Conservation (phyloP, 2,329 filamentous ascomycete species). For the Huntiella decipiens region DNA sequence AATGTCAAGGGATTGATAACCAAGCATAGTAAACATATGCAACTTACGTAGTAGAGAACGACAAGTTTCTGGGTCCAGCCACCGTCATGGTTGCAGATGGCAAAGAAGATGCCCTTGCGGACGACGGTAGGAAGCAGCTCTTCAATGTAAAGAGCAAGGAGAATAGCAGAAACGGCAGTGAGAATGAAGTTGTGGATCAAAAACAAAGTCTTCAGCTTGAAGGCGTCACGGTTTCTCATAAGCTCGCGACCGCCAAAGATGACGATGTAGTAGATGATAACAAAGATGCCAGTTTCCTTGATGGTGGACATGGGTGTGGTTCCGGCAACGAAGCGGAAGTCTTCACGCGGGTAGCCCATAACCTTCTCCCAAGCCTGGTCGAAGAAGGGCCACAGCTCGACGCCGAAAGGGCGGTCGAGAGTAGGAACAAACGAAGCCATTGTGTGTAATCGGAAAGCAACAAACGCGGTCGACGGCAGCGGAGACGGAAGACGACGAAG, state of each 20-base stretch:
- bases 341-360: slow-evolving; percentile 63
- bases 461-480: not conserved
- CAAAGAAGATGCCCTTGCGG: slow-evolving; percentile 66
- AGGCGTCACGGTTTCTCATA: slow-evolving; percentile 72
- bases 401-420: slow-evolving; percentile 78
- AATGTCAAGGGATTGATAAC: not conserved
- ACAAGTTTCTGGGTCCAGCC: slow-evolving; percentile 91
- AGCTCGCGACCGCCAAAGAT: slow-evolving; percentile 84
- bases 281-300: slow-evolving; percentile 59
- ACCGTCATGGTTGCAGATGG: slow-evolving; percentile 64
- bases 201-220: slow-evolving; percentile 75
- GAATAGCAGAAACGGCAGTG: slow-evolving; percentile 61
- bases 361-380: slow-evolving; percentile 62
- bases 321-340: slow-evolving; percentile 69
- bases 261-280: slow-evolving; percentile 77
- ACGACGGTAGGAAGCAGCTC: slow-evolving; percentile 71
- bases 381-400: slow-evolving; percentile 88
- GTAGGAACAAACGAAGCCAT: slow-evolving; percentile 36
- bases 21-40: not conserved
- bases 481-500: slow-evolving; percentile 1
- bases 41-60: slow-evolving; percentile 86
- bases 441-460: slow-evolving; percentile 2
- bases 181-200: slow-evolving; percentile 94
- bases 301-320: slow-evolving; percentile 81
- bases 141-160: slow-evolving; percentile 76